These are phyloP conservation scores for Penicillium sp. DNA, from an alignment of 2,329 filamentous ascomycete genomes.

Conservation along the genomic window DNA sequence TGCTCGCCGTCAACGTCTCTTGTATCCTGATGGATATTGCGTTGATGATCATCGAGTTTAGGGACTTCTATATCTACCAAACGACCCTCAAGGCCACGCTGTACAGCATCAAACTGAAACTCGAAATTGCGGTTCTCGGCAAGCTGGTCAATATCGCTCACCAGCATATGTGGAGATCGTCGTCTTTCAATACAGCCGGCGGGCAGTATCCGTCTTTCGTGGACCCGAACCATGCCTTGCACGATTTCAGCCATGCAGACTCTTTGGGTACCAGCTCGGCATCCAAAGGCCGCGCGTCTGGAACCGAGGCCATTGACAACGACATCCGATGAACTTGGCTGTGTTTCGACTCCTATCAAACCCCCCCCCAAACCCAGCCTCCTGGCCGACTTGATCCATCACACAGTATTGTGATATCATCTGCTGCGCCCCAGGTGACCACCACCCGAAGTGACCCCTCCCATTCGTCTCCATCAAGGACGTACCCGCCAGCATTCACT, in stretches of 20 bases:
- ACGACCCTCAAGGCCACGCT: constrained; percentile 32
- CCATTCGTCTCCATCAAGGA: not conserved
- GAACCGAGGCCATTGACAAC: constrained; percentile 11
- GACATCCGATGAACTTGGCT: not conserved
- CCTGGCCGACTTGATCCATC: not conserved
- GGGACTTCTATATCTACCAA: constrained; percentile 34
- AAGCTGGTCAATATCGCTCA: constrained; percentile 33
- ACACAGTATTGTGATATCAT: not conserved
- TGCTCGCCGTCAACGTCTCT: constrained; percentile 47
- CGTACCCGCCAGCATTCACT: not conserved
- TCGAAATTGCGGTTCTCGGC: constrained; percentile 48
- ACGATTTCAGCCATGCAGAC: constrained; percentile 13
- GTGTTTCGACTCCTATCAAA: not conserved
- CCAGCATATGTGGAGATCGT: constrained; percentile 18
- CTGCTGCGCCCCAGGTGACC: not conserved
- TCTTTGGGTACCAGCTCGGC: constrained; percentile 9
- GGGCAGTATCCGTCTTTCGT: constrained; percentile 19
- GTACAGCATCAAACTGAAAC: constrained; percentile 37
- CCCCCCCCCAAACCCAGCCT: not conserved
- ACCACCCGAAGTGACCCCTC: not conserved
- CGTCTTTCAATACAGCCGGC: constrained; percentile 8
- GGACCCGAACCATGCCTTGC: constrained; percentile 13
- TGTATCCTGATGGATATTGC: constrained; percentile 43
- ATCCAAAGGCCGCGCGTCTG: constrained; percentile 12
- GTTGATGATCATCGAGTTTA: constrained; percentile 34